Base-by-base conservation (phyloP, 2,329 filamentous ascomycete species). In the Akanthomyces muscarius region DNA sequence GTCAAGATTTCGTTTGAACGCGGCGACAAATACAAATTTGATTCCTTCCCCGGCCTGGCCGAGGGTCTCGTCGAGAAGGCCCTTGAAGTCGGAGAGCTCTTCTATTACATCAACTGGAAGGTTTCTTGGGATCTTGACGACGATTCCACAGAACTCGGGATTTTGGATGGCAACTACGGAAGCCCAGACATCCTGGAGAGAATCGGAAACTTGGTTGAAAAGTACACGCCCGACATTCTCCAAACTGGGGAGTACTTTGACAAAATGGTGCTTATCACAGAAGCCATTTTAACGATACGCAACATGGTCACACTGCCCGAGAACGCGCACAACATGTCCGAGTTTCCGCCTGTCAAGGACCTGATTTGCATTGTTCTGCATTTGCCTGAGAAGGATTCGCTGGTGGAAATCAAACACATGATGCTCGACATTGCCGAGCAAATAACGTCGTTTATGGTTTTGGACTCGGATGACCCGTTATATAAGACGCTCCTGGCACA, bases 251-350 rank as follows among this genome's bases (percentile, higher is more conserved):
- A 87, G 6, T 91, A 90, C 67, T 82, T 85, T 16, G 87, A 92
- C 66, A 80, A 84, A 48, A 81, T 98, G 65, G 84, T 90, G 14
- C 85, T 91, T 67, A 83, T 96, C 65, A 94, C 89, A 28, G 93
- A 98, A 75, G 92, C 95, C 2, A 88, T 89, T 23, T 80, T 98
- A 53, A 93, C 96, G 21, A 81, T 98, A 50, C 87, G 95, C 58
- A 99, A 99, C 74, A 97, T 99, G 92, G 89, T 93, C n/a, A 90
- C 96, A 75, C 80, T 97, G 23, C 86, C 88, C 25, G 92, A 97
- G 66, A 99, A 99, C 71, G 94, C 94, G 0, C 78, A 83, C 28
- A 95, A 92, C 72, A 83, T 96, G 69, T 85, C 91, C 5, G 86
- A 89, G 28, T 87, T 94, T 65, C 85, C 85, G 18, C 82, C 92